Percentiles rank a stretch among this genome's conserved stretches.
Evolutionary conservation across 1,139 yeast species (phyloP).

Genomic region (Hansenula sp.): DNA sequence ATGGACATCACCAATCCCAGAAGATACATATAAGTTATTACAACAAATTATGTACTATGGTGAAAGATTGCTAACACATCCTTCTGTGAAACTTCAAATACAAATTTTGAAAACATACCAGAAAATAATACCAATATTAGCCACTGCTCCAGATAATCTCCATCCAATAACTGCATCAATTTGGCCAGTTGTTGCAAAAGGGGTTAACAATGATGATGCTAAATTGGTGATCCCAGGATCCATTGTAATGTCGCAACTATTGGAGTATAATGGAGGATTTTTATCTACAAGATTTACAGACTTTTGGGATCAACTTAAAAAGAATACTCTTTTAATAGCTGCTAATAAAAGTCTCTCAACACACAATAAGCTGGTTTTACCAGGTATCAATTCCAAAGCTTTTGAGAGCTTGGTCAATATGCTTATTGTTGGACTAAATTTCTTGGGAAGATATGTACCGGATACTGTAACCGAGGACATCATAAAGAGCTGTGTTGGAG

Average conservation of each 20-base stretch:
- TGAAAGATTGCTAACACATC: constrained; percentile 66
- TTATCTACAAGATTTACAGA: constrained; percentile 43
- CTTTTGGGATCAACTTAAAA: constrained; percentile 34
- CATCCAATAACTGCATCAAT: constrained; percentile 65
- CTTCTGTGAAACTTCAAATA: constrained; percentile 50
- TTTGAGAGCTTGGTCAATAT: constrained; percentile 24
- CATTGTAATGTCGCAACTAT: constrained; percentile 32
- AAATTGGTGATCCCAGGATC: constrained; percentile 33
- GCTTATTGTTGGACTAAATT: constrained; percentile 22
- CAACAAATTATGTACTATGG: constrained; percentile 67
- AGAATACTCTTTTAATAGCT: constrained; percentile 18
- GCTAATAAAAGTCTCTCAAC: constrained; percentile 5
- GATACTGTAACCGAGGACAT: constrained; percentile 19
- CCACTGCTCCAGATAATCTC: constrained; percentile 54
- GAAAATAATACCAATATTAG: constrained; percentile 54
- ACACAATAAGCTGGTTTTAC: constrained; percentile 25
- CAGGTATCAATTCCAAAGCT: constrained; percentile 26
- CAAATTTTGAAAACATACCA: constrained; percentile 53
- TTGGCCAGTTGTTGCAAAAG: constrained; percentile 58
- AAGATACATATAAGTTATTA: constrained; percentile 50
- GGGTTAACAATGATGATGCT: constrained; percentile 34
- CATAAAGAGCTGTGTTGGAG: constrained; percentile 16
- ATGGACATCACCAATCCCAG: constrained; percentile 69
- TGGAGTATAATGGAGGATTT: constrained; percentile 46
- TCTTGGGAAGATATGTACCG: constrained; percentile 29